A percentile compares a stretch with the other conserved stretches of the same genome.
Conservation (phyloP, 805 yeast species). For the Scheffersomyces lignosus region DNA sequence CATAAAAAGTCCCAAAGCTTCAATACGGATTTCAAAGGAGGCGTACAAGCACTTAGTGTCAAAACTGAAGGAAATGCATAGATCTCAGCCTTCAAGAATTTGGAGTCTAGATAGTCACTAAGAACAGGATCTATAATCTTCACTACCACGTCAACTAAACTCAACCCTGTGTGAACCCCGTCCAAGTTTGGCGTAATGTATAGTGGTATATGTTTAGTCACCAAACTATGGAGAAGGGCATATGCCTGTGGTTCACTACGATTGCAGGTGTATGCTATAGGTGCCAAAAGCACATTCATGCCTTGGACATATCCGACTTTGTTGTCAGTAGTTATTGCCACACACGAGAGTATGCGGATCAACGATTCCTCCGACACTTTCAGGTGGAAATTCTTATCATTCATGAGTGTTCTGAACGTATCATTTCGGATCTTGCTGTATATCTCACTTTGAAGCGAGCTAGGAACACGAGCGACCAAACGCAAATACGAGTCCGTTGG, state of each 20-base stretch:
- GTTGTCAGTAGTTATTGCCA: slow-evolving; percentile 51
- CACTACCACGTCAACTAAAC: slow-evolving; percentile 71
- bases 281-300: slow-evolving; percentile 83
- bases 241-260: slow-evolving; percentile 87
- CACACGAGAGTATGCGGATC: slow-evolving; percentile 68
- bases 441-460: slow-evolving; percentile 42
- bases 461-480: slow-evolving; percentile 52
- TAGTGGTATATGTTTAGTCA: slow-evolving; percentile 68
- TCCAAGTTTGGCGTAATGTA: slow-evolving; percentile 74
- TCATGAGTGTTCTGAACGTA: slow-evolving; percentile 80
- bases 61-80: slow-evolving; percentile 84
- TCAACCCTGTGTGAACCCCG: slow-evolving; percentile 79
- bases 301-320: slow-evolving; percentile 79
- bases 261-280: slow-evolving; percentile 66
- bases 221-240: slow-evolving; percentile 61
- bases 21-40: slow-evolving; percentile 73
- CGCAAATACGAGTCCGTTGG: slow-evolving; percentile 56
- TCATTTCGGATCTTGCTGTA: slow-evolving; percentile 78
- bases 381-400: slow-evolving; percentile 62
- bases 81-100: slow-evolving; percentile 75
- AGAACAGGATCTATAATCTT: slow-evolving; percentile 73
- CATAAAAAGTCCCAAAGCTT: slow-evolving; percentile 87
- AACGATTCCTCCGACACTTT: slow-evolving; percentile 70
- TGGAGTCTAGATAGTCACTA: slow-evolving; percentile 56
- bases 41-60: slow-evolving; percentile 86